Percentiles rank a stretch among this genome's conserved stretches.
These are phyloP conservation scores for Chlamydomonas urium DNA, from an alignment of 139 green algal species.

Conservation along the genomic window DNA sequence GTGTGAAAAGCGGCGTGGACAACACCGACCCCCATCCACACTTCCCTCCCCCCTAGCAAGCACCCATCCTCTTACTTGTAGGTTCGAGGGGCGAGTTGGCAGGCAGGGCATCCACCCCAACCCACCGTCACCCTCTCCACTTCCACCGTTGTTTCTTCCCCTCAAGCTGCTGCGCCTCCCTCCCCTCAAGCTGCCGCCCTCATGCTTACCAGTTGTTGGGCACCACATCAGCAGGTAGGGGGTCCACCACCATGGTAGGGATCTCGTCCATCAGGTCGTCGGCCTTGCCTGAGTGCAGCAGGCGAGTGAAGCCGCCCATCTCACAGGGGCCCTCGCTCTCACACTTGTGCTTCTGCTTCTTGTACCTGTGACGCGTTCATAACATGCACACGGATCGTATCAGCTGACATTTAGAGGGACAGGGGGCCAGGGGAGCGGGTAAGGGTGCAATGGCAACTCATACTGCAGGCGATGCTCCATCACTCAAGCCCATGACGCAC, in stretches of 20 bases:
- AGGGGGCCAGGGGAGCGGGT: too few species aligned
- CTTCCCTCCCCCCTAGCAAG: not conserved
- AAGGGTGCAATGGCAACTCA: too few species aligned
- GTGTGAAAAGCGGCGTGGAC: too few species aligned
- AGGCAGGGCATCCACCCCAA: not conserved
- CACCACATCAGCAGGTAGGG: conserved; percentile 66
- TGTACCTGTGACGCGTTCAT: conserved; percentile 57
- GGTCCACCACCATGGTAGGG: conserved; percentile 88
- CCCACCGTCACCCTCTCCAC: not conserved
- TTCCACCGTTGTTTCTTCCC: not conserved
- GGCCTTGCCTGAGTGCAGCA: conserved; percentile 82
- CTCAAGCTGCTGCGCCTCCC: conserved; percentile 6
- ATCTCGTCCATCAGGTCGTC: conserved; percentile 94
- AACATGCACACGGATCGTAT: too few species aligned
- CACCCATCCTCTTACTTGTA: not conserved
- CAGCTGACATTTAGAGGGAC: too few species aligned
- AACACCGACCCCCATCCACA: too few species aligned
- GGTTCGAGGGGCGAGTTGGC: too few species aligned
- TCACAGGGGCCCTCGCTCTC: conserved; percentile 52
- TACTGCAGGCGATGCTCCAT: too few species aligned
- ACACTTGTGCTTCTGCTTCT: conserved; percentile 74
- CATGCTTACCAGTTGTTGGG: conserved; percentile 66
- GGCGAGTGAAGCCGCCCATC: conserved; percentile 82
- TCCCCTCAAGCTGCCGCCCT: too few species aligned
- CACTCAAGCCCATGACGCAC: too few species aligned